Conservation (phyloP, 129 eudicot genomes). For the Erigeron canadensis region DNA sequence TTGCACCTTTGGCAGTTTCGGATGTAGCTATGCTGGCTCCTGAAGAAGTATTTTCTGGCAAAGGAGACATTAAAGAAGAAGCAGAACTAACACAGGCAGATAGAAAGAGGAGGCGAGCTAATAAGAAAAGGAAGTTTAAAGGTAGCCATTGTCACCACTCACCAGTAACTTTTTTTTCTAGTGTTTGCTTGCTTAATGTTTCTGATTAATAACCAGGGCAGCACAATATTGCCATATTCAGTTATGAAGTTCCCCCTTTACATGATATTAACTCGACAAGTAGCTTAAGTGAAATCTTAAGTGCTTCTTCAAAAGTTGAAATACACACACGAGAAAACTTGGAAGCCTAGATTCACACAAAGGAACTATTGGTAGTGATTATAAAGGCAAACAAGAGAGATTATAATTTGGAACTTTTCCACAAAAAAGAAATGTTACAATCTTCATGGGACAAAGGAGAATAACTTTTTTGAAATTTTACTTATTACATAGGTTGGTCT, state of each 20-base stretch:
- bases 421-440: neutral
- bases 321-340: neutral
- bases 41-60: constrained; percentile 91
- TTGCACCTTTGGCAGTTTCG: constrained; percentile 90
- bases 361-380: neutral
- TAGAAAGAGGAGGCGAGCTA: constrained; percentile 88
- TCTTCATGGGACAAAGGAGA: neutral
- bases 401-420: neutral
- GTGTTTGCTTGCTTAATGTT: neutral
- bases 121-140: constrained; percentile 83
- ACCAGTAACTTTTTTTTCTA: neutral
- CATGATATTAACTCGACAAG: neutral
- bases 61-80: constrained; percentile 90
- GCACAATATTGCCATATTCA: neutral
- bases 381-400: neutral
- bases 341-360: neutral
- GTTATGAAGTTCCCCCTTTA: neutral
- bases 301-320: no score
- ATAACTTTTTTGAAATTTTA: no score
- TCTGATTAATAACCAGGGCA: neutral
- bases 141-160: constrained; percentile 36
- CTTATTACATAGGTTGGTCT: no score
- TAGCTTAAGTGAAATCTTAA: no score
- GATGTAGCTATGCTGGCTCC: constrained; percentile 99
- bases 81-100: constrained; percentile 85